Evolutionary conservation across 2,329 filamentous ascomycete genomes (phyloP).

Genomic region (Calonectria multiphialidica): DNA sequence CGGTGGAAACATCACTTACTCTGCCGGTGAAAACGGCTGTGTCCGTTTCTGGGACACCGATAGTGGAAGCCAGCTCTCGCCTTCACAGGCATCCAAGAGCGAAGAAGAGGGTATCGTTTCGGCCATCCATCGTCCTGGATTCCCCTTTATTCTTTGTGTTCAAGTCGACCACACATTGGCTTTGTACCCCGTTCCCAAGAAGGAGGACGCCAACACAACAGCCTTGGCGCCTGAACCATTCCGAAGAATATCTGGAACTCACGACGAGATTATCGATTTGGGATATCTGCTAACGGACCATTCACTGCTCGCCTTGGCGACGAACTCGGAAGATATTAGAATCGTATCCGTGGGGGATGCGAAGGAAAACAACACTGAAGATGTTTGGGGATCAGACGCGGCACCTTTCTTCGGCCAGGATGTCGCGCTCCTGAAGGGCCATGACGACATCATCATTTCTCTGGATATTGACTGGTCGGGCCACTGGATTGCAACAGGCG

Average conservation of each 20-base stretch:
- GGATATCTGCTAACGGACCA: conserved; percentile 85
- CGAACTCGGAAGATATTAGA: conserved; percentile 93
- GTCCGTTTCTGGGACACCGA: conserved; percentile 87
- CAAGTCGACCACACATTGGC: conserved; percentile 91
- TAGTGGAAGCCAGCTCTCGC: conserved; percentile 82
- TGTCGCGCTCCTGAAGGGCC: conserved; percentile 85
- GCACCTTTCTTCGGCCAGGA: conserved; percentile 88
- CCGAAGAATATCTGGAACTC: conserved; percentile 91
- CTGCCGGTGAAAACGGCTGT: conserved; percentile 85
- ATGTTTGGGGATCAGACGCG: conserved; percentile 39
- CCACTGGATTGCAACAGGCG: conserved; percentile 94
- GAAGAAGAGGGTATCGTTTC: conserved; percentile 78
- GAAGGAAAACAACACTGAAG: conserved; percentile 33
- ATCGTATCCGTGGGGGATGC: conserved; percentile 78
- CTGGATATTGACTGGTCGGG: conserved; percentile 97
- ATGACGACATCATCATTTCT: conserved; percentile 95
- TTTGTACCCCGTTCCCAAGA: conserved; percentile 70
- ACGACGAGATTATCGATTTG: conserved; percentile 97
- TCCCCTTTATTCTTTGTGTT: conserved; percentile 82
- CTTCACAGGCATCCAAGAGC: conserved; percentile 73
- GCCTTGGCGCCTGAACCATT: conserved; percentile 64
- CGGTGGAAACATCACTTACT: conserved; percentile 79
- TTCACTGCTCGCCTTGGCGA: conserved; percentile 88
- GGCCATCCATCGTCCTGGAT: conserved; percentile 73
- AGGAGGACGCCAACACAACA: conserved; percentile 46